These are phyloP conservation scores for Apiospora kogelbergensis DNA, from an alignment of 2,329 filamentous ascomycete genomes.

Conservation along the genomic window DNA sequence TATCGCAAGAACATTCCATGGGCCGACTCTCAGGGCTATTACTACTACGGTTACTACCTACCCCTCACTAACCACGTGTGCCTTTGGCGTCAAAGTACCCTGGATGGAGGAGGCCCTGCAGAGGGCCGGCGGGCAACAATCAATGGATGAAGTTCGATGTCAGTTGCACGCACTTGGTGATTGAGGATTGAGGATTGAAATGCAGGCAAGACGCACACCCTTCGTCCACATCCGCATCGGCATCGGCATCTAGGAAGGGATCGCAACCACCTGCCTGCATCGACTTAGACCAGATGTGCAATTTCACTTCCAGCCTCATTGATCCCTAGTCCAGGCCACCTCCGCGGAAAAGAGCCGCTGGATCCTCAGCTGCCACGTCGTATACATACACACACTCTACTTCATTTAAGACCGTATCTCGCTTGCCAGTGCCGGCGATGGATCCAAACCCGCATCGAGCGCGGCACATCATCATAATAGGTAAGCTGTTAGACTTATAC, in stretches of 20 bases:
- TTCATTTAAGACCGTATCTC: not conserved
- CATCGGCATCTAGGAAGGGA: not conserved
- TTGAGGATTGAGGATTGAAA: too few species aligned
- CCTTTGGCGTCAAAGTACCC: not conserved
- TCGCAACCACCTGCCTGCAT: not conserved
- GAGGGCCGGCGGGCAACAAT: not conserved
- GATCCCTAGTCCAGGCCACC: not conserved
- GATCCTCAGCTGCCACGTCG: not conserved
- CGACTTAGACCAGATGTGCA: not conserved
- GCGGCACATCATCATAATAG: conserved; percentile 22
- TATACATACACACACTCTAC: not conserved
- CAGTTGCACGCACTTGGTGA: too few species aligned
- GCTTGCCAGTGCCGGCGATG: not conserved
- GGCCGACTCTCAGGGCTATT: not conserved
- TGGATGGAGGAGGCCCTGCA: not conserved
- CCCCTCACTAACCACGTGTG: not conserved
- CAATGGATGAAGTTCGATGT: too few species aligned
- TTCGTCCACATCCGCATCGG: not conserved
- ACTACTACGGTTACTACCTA: too few species aligned
- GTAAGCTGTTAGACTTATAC: conserved; percentile 29
- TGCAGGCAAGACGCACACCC: not conserved
- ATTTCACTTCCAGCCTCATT: not conserved
- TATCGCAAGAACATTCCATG: not conserved
- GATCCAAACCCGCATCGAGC: conserved; percentile 13
- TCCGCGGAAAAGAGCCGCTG: not conserved